These are phyloP conservation scores for Triticum dicoccoides DNA, from an alignment of 176 grass and related monocot genomes.

Conservation along the genomic window DNA sequence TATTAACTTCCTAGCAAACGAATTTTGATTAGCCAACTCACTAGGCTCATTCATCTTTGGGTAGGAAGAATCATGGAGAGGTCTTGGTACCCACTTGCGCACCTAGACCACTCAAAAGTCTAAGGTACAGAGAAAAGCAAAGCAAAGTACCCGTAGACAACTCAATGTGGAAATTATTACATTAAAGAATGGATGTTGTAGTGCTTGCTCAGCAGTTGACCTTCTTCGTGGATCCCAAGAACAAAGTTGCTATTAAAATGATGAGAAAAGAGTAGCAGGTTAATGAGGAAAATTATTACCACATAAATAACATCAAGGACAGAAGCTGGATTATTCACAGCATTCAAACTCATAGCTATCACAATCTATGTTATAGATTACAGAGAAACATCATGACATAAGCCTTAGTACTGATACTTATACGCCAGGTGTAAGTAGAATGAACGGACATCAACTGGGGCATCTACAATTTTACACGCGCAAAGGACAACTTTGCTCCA, in stretches of 20 bases:
- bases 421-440: not conserved
- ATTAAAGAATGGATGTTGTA: constrained; percentile 91
- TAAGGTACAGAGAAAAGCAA: constrained; percentile 30
- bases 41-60: constrained; percentile 42
- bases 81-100: constrained; percentile 42
- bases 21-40: constrained; percentile 30
- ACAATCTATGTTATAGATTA: not conserved
- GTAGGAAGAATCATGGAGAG: constrained; percentile 38
- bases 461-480: not conserved
- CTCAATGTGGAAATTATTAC: constrained; percentile 40
- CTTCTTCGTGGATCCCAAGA: constrained; percentile 86
- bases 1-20: not conserved
- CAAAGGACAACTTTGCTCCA: not conserved
- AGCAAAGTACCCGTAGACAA: not conserved
- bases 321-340: constrained; percentile 6
- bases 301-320: not conserved
- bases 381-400: not conserved
- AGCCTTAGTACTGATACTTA: not conserved
- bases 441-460: not conserved
- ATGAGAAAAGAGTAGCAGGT: not conserved
- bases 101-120: constrained; percentile 43
- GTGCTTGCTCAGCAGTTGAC: constrained; percentile 79
- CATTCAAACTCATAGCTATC: not conserved
- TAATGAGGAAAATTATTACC: constrained; percentile 18
- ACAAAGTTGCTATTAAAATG: constrained; percentile 61